Conservation (phyloP, 108 stramenopile species). For the Nitzschia sp. region DNA sequence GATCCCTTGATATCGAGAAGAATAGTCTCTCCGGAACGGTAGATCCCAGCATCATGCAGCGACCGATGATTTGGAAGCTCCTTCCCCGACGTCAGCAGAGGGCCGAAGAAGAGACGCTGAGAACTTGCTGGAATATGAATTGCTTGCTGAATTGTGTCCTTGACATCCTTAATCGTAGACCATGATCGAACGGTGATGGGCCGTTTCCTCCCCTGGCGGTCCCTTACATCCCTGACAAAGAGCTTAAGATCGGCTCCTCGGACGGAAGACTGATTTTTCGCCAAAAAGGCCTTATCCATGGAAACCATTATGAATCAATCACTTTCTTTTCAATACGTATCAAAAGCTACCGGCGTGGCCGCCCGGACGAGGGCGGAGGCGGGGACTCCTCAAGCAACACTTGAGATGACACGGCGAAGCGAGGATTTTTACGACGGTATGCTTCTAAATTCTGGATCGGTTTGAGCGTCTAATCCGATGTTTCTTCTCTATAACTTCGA, state of each 20-base stretch:
- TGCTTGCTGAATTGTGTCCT: slow-evolving; percentile 65
- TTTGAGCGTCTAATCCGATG: background rate
- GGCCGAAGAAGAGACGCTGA: slow-evolving; percentile 78
- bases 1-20: slow-evolving; percentile 66
- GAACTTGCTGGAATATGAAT: slow-evolving; percentile 68
- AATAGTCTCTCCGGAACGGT: slow-evolving; percentile 77
- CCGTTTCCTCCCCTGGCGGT: slow-evolving; percentile 67
- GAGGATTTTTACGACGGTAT: too few relatives aligned
- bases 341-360: slow-evolving; percentile 23
- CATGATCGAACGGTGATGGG: slow-evolving; percentile 76
- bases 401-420: slow-evolving; percentile 12
- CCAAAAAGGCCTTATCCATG: slow-evolving; percentile 22
- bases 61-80: slow-evolving; percentile 84
- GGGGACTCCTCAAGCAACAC: slow-evolving; percentile 15
- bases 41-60: slow-evolving; percentile 86
- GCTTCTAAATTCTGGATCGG: background rate
- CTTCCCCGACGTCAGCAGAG: slow-evolving; percentile 61
- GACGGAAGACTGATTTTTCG: slow-evolving; percentile 10
- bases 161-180: slow-evolving; percentile 86
- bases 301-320: slow-evolving; percentile 16
- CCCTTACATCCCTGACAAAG: slow-evolving; percentile 77
- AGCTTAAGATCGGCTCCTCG: slow-evolving; percentile 71
- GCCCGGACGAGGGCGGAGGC: slow-evolving; percentile 23
- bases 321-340: slow-evolving; percentile 5
- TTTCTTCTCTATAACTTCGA: background rate